Evolutionary conservation across 257 asterid species (phyloP).

Genomic region (Avicennia marina): DNA sequence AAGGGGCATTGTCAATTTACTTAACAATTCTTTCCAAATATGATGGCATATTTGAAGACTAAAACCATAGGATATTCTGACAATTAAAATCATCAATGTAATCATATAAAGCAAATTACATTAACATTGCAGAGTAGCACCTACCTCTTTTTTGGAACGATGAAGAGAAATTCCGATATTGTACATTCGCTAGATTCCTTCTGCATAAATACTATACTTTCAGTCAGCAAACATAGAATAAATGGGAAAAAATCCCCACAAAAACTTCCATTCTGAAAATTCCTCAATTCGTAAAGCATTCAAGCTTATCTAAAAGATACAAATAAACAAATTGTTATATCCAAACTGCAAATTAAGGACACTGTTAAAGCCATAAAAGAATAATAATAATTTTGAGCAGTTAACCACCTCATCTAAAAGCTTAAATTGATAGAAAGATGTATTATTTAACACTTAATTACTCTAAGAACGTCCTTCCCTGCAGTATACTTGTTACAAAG

Average conservation of each 20-base stretch:
- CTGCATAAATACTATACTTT: conserved; percentile 47
- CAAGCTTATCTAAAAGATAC: conserved; percentile 8
- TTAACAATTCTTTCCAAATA: neutral
- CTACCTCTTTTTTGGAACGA: conserved; percentile 43
- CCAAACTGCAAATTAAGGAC: neutral
- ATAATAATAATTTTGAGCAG: neutral
- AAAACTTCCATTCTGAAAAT: neutral
- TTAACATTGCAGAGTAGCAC: conserved; percentile 1
- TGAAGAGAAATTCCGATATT: conserved; percentile 46
- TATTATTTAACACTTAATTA: too few relatives aligned
- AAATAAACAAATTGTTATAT: neutral
- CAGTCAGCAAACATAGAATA: conserved; percentile 15
- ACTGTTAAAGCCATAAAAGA: neutral
- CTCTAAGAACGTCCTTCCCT: too few relatives aligned
- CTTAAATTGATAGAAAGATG: too few relatives aligned
- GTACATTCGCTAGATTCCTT: conserved; percentile 39
- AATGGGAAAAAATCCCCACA: neutral
- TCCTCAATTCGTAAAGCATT: neutral
- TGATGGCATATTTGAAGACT: neutral
- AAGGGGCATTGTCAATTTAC: neutral
- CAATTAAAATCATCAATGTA: neutral
- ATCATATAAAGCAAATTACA: neutral
- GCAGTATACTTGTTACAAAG: too few relatives aligned
- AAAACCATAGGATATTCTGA: conserved; percentile 1
- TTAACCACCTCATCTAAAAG: too few relatives aligned